phyloP scores from a whole-genome alignment of 2,329 filamentous ascomycete genomes.

The Colletotrichum sp. region DNA sequence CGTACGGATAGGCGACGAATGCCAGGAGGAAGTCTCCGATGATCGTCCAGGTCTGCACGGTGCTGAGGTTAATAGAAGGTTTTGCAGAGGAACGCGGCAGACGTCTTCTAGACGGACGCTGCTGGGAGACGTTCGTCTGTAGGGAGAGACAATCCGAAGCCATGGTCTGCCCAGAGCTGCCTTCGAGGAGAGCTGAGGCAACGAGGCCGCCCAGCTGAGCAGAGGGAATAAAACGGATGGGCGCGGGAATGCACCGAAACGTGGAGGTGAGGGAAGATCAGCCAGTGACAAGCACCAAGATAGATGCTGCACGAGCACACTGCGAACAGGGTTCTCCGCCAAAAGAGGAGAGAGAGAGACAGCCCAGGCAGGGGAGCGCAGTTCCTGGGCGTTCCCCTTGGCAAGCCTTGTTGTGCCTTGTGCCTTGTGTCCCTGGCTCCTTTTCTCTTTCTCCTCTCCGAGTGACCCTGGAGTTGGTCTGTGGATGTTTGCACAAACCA shows the following conservation, averaged over 20 bases:
- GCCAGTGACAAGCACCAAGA: not conserved
- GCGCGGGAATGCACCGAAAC: not conserved
- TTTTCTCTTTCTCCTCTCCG: not conserved
- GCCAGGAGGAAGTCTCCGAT: not conserved
- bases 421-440: not conserved
- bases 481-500: not conserved
- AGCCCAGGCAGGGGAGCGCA: not conserved
- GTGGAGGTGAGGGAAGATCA: conserved; percentile 8
- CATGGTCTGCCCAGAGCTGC: not conserved
- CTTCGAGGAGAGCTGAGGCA: not conserved
- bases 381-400: not conserved
- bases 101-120: not conserved
- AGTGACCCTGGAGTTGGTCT: not conserved
- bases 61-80: conserved; percentile 3
- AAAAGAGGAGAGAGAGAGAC: conserved; percentile 8
- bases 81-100: conserved; percentile 5
- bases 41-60: not conserved
- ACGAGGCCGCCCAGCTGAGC: not conserved
- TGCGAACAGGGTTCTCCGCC: conserved; percentile 17
- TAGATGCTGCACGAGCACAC: not conserved
- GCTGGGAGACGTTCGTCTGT: not conserved
- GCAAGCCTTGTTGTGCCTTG: not conserved
- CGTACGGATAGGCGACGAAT: not conserved
- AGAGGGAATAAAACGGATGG: not conserved
- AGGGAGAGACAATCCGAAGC: conserved; percentile 2